Evolutionary conservation across 2,329 filamentous ascomycete species (phyloP).

Genomic region (Ambrosiella cleistominuta): DNA sequence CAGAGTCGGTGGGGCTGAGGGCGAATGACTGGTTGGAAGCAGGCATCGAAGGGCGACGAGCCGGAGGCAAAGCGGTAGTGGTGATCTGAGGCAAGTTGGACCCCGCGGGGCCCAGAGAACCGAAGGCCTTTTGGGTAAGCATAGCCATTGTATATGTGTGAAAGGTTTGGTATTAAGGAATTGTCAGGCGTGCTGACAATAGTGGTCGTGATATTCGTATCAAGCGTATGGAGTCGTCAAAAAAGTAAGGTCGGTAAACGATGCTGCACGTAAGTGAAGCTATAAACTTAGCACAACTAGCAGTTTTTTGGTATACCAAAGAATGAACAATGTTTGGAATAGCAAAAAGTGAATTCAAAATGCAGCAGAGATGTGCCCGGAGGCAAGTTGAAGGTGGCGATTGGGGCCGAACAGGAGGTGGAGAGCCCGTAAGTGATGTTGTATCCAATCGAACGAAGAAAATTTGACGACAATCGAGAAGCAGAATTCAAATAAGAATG

Average conservation of each 20-base stretch:
- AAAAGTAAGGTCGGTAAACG: background rate
- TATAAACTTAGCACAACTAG: background rate
- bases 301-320: background rate
- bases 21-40: constrained; percentile 8
- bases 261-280: background rate
- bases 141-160: constrained; percentile 48
- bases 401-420: background rate
- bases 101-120: constrained; percentile 38
- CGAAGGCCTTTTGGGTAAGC: constrained; percentile 58
- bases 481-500: background rate
- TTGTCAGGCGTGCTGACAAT: background rate
- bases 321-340: background rate
- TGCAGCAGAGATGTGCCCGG: background rate
- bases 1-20: constrained; percentile 10
- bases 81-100: constrained; percentile 30
- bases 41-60: constrained; percentile 21
- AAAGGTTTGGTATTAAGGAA: background rate
- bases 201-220: background rate
- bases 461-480: background rate
- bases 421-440: background rate
- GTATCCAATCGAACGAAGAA: background rate
- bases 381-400: background rate
- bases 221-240: background rate
- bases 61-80: constrained; percentile 29
- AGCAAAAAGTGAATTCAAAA: background rate